Evolutionary conservation across 1,139 yeast genomes (phyloP).

Genomic region (Nadsonia starkeyi-henricii): DNA sequence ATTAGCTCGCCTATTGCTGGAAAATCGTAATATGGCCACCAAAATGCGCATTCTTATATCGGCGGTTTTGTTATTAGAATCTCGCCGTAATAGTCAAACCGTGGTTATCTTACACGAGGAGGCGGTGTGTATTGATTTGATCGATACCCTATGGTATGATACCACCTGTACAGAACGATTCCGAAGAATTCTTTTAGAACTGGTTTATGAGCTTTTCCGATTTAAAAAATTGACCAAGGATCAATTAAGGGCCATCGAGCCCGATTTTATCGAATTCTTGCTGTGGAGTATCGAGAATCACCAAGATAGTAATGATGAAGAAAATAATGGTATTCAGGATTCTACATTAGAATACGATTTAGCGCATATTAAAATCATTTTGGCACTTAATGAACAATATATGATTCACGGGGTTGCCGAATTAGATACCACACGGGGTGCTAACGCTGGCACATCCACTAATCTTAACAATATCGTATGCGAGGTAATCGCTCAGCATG

Average conservation of each 20-base stretch:
- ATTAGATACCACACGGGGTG: slow-evolving; percentile 10
- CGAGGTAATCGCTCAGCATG: slow-evolving; percentile 13
- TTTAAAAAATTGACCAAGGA: slow-evolving; percentile 30
- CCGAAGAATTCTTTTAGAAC: slow-evolving; percentile 33
- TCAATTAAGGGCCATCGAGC: slow-evolving; percentile 36
- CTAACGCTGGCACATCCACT: not conserved
- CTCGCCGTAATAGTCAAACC: not conserved
- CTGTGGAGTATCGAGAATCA: slow-evolving; percentile 36
- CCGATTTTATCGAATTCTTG: slow-evolving; percentile 40
- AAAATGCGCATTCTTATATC: not conserved
- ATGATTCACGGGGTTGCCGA: slow-evolving; percentile 42
- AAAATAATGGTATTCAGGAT: not conserved
- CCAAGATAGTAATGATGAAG: slow-evolving; percentile 21
- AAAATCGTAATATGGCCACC: not conserved
- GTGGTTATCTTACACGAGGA: slow-evolving; percentile 6
- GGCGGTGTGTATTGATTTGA: slow-evolving; percentile 3
- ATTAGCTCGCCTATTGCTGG: not conserved
- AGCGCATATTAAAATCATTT: slow-evolving; percentile 56
- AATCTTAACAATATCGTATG: slow-evolving; percentile 21
- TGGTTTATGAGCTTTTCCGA: slow-evolving; percentile 40
- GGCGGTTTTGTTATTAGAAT: not conserved
- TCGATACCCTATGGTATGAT: slow-evolving; percentile 8
- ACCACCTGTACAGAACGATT: slow-evolving; percentile 13
- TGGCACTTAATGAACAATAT: slow-evolving; percentile 74
- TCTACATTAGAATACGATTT: slow-evolving; percentile 47